Percentiles rank a stretch among this genome's conserved stretches.
phyloP scores from a whole-genome alignment of 306 rosid species.

The Pyrus pyrifolia region DNA sequence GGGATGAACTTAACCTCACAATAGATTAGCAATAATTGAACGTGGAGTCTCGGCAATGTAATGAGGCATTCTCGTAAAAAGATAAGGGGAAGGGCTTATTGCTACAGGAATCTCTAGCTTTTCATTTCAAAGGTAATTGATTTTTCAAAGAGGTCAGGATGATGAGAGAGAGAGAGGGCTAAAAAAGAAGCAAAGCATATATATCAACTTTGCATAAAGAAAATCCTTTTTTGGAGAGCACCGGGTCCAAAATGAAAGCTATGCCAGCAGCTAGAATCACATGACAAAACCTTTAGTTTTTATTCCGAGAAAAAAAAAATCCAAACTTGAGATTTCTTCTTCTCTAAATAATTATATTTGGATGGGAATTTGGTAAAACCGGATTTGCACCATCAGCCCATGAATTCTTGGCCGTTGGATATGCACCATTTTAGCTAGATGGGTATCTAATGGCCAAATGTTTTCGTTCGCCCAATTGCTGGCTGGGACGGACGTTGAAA shows the following conservation, averaged over 20 bases:
- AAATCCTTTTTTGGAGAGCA: constrained; percentile 6
- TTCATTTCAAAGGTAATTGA: not conserved
- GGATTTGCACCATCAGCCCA: not conserved
- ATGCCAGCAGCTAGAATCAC: constrained; percentile 8
- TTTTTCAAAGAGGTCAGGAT: not conserved
- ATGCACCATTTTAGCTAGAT: too few relatives aligned
- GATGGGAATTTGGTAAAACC: not conserved
- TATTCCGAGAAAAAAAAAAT: too few relatives aligned
- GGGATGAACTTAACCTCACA: rapidly evolving
- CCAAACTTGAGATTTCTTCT: not conserved
- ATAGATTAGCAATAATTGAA: too few relatives aligned
- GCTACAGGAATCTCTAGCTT: constrained; percentile 22
- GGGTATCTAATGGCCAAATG: too few relatives aligned
- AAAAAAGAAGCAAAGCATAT: constrained; percentile 15
- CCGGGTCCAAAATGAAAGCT: constrained; percentile 16
- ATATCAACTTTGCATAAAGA: constrained; percentile 19
- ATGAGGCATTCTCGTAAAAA: not conserved
- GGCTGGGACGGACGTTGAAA: too few relatives aligned
- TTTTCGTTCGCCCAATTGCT: too few relatives aligned
- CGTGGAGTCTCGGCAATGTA: too few relatives aligned
- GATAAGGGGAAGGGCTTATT: not conserved
- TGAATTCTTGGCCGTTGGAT: not conserved
- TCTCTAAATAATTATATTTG: not conserved
- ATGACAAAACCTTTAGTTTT: not conserved
- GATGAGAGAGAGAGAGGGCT: not conserved